phyloP scores from a whole-genome alignment of 306 rosid genomes.

The Spatholobus suberectus region DNA sequence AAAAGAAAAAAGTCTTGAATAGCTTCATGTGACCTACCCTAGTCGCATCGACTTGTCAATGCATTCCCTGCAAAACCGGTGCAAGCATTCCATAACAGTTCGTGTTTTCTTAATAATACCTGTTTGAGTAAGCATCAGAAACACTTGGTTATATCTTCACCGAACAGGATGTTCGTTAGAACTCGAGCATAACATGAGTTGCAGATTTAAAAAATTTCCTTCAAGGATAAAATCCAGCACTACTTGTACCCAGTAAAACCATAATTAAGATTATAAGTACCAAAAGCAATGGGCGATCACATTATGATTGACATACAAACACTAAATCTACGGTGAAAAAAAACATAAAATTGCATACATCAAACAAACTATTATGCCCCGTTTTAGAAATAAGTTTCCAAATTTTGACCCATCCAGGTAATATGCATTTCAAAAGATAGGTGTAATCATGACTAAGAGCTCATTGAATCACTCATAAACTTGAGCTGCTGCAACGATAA shows the following conservation, averaged over 20 bases:
- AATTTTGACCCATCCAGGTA: neutral
- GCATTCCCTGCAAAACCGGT: conserved; percentile 98
- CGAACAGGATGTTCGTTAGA: conserved; percentile 9
- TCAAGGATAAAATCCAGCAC: conserved; percentile 19
- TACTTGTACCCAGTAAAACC: conserved; percentile 18
- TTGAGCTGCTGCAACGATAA: neutral
- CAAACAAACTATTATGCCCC: neutral
- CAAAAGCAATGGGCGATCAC: neutral
- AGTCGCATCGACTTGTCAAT: conserved; percentile 97
- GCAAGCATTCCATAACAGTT: conserved; percentile 98
- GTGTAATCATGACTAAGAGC: neutral
- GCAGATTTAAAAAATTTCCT: neutral
- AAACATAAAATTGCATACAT: neutral
- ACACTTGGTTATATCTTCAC: conserved; percentile 15
- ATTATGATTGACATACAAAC: conserved; percentile 10
- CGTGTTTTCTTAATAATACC: conserved; percentile 96
- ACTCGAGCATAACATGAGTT: conserved; percentile 1
- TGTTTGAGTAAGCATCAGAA: conserved; percentile 35
- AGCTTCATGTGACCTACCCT: conserved; percentile 63
- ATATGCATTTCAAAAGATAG: neutral
- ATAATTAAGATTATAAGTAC: neutral
- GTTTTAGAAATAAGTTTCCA: neutral
- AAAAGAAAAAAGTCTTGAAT: conserved; percentile 19
- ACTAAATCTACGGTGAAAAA: neutral
- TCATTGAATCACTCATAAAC: conserved; percentile 3